These are phyloP conservation scores for Pythium monospermum DNA, from an alignment of 352 stramenopile genomes.

Conservation along the genomic window DNA sequence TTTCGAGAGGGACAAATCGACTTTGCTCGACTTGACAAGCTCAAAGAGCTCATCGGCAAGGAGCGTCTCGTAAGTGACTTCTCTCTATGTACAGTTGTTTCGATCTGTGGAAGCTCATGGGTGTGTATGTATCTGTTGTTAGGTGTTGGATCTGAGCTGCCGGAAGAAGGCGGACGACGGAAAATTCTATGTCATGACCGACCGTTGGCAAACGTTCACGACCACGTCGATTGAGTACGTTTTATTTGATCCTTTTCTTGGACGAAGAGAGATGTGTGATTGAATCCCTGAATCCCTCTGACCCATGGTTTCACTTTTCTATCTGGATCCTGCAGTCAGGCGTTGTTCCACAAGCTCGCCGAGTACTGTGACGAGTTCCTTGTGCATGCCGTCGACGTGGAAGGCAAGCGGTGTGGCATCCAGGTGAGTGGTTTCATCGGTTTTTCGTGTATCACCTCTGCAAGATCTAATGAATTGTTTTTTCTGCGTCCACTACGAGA, in stretches of 20 bases:
- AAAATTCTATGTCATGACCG: constrained; percentile 94
- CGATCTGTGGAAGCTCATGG: too few species aligned
- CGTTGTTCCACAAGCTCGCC: constrained; percentile 85
- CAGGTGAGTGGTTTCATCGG: constrained; percentile 41
- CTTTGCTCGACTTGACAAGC: constrained; percentile 58
- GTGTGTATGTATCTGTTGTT: neutral
- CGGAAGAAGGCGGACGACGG: constrained; percentile 80
- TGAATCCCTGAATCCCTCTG: neutral
- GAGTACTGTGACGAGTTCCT: constrained; percentile 97
- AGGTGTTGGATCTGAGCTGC: constrained; percentile 96
- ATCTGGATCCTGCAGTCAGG: constrained; percentile 34
- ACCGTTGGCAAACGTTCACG: constrained; percentile 97
- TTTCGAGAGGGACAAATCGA: constrained; percentile 93
- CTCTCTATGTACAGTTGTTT: too few species aligned
- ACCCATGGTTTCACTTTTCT: neutral
- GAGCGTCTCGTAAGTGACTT: constrained; percentile 60
- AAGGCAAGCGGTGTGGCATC: constrained; percentile 95
- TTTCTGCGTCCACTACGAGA: too few species aligned
- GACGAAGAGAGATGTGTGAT: too few species aligned
- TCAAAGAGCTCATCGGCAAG: constrained; percentile 71
- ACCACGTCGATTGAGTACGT: constrained; percentile 85
- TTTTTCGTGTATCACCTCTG: neutral
- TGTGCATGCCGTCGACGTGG: constrained; percentile 97
- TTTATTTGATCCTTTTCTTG: neutral
- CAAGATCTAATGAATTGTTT: too few species aligned